Evolutionary conservation across 371 early-diverging fungal genomes (phyloP).

Genomic region (Rhizopus arrhizus): DNA sequence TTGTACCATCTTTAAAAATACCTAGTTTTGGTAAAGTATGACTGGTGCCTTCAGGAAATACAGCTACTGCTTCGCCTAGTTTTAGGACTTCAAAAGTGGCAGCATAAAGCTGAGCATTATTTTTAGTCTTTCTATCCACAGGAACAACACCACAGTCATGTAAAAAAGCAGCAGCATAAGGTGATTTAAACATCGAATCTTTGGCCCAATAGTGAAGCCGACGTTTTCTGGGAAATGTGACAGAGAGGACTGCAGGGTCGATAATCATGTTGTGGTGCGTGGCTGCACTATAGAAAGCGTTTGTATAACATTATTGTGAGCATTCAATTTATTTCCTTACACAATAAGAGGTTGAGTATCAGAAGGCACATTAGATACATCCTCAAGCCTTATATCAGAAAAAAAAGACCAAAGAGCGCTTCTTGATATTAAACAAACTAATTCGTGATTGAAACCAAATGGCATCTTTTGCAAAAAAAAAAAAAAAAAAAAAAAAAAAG

Average conservation of each 20-base stretch:
- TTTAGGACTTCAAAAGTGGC: constrained; percentile 53
- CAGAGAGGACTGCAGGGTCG: constrained; percentile 55
- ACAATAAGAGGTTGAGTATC: too few relatives aligned
- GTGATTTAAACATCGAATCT: constrained; percentile 53
- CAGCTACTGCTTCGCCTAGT: constrained; percentile 55
- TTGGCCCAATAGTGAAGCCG: constrained; percentile 65
- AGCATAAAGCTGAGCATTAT: constrained; percentile 52
- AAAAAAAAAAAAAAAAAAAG: too few relatives aligned
- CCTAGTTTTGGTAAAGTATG: constrained; percentile 52
- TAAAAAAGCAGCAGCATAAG: constrained; percentile 41
- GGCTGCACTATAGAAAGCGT: constrained; percentile 35
- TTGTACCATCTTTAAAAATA: constrained; percentile 51
- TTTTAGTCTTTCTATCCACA: constrained; percentile 59
- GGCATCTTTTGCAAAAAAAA: too few relatives aligned
- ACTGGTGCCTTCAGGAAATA: constrained; percentile 64
- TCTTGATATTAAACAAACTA: too few relatives aligned
- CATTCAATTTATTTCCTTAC: neutral
- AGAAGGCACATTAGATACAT: too few relatives aligned
- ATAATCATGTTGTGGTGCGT: constrained; percentile 66
- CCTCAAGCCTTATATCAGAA: too few relatives aligned
- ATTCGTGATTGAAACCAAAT: too few relatives aligned
- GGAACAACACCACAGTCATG: constrained; percentile 56
- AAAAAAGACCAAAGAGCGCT: too few relatives aligned
- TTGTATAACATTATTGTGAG: too few relatives aligned
- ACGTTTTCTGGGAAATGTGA: constrained; percentile 50